Base-by-base conservation (phyloP, 2,329 filamentous ascomycete species). In the Apiospora saccharicola region DNA sequence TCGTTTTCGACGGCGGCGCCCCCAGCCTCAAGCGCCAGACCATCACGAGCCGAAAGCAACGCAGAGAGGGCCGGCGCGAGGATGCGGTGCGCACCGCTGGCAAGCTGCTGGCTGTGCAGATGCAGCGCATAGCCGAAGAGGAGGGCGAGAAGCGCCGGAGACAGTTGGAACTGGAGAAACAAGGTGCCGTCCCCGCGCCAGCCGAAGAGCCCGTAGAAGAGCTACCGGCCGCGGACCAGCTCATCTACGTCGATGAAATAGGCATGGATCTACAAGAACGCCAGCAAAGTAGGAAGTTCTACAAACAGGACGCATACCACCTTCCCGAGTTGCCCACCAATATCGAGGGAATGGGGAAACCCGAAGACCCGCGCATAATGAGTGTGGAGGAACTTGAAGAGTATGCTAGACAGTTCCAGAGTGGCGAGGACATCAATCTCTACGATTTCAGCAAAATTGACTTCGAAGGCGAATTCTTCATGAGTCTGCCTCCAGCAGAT, bases 371-470 rank as follows among this genome's bases (percentile, higher is more conserved):
- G 4, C 90, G 97, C 22, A 96, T 99, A 77, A 98, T 99, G 96
- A 97, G 93, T 70, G 89, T 97, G 34, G 94, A 97, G 79, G 96
- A 99, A 80, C 84, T 99, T 72, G 94, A 98, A 82, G 92, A 96
- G 76, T 99, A 99, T 80, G 96, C 97, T 3, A 88, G 92, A 70
- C 95, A 98, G 75, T 98, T 98, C 78, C 90, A 98, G 78, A 91
- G 90, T 73, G 96, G 96, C 71, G 95, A 98, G 82, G 96, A 98
- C 80, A 93, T 98, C 77, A 92, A 92, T 75, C 83, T 95, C 6
- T 98, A 98, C 82, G 96, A 98, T 83, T 99, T 99, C 80, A 97
- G 94, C 79, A 98, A 98, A 83, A 99, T 99, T 77, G 96, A 99
- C 80, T 99, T 98, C 78, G 93, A 98, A 76, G 94, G 95, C 76